Conservation (phyloP, 371 early-diverging fungal genomes). For the Sanchytrium tribonematis region DNA sequence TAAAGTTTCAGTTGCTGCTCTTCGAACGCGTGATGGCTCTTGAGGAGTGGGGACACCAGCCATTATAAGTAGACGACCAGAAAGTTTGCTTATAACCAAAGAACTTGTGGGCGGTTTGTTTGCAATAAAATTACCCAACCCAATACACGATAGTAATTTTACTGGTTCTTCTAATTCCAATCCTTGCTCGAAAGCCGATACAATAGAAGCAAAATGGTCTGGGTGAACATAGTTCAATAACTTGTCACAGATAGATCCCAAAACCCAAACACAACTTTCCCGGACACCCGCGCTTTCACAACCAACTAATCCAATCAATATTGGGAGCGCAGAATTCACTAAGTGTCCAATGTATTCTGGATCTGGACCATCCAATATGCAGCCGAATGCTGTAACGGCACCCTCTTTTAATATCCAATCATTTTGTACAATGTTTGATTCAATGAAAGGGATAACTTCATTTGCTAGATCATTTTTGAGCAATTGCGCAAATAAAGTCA, state of each 20-base stretch:
- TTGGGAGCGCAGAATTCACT: not conserved
- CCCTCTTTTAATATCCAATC: constrained; percentile 85
- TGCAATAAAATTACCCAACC: not conserved
- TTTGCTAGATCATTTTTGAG: constrained; percentile 40
- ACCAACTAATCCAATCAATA: not conserved
- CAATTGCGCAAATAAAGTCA: constrained; percentile 52
- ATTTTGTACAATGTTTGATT: constrained; percentile 37
- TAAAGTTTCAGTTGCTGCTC: not conserved
- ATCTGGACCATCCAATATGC: constrained; percentile 75
- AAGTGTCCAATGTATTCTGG: constrained; percentile 5
- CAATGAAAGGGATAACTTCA: constrained; percentile 66
- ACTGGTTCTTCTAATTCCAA: not conserved
- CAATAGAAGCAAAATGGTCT: not conserved
- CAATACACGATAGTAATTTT: not conserved
- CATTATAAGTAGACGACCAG: not conserved
- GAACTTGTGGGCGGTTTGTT: not conserved
- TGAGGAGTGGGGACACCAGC: not conserved
- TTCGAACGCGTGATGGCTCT: not conserved
- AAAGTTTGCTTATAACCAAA: not conserved
- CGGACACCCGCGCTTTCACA: not conserved
- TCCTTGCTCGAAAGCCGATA: not conserved
- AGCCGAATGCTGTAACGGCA: constrained; percentile 85
- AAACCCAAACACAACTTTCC: not conserved
- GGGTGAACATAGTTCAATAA: not conserved
- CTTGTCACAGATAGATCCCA: not conserved